Percentiles rank a stretch among this genome's conserved stretches.
Conservation (phyloP, 2,329 filamentous ascomycete genomes). For the Penicillium sp. region DNA sequence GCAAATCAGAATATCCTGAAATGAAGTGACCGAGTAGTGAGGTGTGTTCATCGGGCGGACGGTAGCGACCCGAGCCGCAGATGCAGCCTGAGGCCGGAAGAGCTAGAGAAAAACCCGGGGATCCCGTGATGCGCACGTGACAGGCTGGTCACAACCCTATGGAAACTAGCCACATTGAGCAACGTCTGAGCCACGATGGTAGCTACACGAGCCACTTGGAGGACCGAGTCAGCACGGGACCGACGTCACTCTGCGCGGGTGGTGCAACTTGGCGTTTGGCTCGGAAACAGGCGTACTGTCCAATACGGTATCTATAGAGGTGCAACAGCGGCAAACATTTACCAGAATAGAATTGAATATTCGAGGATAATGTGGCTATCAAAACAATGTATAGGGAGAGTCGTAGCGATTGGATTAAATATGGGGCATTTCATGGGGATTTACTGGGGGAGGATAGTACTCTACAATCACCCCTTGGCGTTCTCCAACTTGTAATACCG, state of each 20-base stretch:
- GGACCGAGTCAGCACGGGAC: constrained; percentile 12
- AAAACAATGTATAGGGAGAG: neutral
- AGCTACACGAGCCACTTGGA: neutral
- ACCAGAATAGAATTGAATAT: neutral
- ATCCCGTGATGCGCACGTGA: constrained; percentile 20
- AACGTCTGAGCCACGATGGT: neutral
- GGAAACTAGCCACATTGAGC: constrained; percentile 9
- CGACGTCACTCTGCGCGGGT: constrained; percentile 34
- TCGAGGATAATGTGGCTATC: neutral
- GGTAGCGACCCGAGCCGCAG: constrained; percentile 33
- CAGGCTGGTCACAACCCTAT: constrained; percentile 30
- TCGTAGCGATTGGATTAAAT: neutral
- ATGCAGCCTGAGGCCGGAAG: constrained; percentile 29
- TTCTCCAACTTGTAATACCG: constrained; percentile 5
- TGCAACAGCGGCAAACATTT: neutral
- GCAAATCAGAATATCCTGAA: constrained; percentile 35
- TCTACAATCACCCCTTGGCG: neutral
- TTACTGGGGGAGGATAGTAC: neutral
- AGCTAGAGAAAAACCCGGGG: constrained; percentile 11
- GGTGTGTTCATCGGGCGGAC: constrained; percentile 33
- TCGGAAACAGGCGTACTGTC: constrained; percentile 24
- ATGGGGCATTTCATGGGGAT: neutral
- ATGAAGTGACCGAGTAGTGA: constrained; percentile 39
- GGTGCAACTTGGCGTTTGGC: neutral
- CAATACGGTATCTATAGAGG: constrained; percentile 17